These are phyloP conservation scores for Apiotrichum montevideense DNA, from an alignment of 1,284 basidiomycete genomes.

Conservation along the genomic window DNA sequence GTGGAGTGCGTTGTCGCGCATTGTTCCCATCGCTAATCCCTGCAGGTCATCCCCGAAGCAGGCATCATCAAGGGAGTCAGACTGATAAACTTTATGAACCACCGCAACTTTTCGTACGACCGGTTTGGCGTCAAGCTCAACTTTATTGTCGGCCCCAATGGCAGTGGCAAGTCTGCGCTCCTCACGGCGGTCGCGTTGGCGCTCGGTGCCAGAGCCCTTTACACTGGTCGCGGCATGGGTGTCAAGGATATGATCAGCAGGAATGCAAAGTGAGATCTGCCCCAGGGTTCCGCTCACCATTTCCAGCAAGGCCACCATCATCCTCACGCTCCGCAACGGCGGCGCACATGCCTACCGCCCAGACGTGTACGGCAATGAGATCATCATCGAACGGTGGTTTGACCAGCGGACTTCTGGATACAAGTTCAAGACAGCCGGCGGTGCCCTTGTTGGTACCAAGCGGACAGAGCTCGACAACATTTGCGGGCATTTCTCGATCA, in stretches of 20 bases:
- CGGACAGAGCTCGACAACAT: conserved; percentile 79
- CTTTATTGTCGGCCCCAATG: conserved; percentile 84
- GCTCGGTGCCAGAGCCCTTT: conserved; percentile 82
- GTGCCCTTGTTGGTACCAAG: conserved; percentile 66
- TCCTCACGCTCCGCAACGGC: conserved; percentile 74
- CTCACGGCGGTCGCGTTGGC: conserved; percentile 89
- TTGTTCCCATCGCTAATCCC: neutral
- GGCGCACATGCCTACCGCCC: conserved; percentile 83
- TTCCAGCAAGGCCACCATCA: conserved; percentile 65
- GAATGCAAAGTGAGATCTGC: conserved; percentile 61
- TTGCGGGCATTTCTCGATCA: conserved; percentile 86
- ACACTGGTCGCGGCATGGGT: conserved; percentile 80
- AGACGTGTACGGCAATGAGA: conserved; percentile 73
- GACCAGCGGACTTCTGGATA: conserved; percentile 68
- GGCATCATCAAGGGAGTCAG: conserved; percentile 83
- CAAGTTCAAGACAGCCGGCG: conserved; percentile 70
- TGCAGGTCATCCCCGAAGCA: conserved; percentile 66
- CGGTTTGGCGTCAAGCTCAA: conserved; percentile 85
- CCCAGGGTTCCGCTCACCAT: neutral
- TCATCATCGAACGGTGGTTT: conserved; percentile 77
- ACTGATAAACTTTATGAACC: conserved; percentile 95
- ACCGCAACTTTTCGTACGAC: conserved; percentile 67
- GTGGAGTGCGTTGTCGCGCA: neutral
- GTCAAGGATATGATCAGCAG: conserved; percentile 85
- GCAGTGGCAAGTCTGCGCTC: conserved; percentile 84